Percentiles rank a stretch among this genome's conserved stretches.
phyloP scores from a whole-genome alignment of 257 asterid species.

The Solanum okadae region DNA sequence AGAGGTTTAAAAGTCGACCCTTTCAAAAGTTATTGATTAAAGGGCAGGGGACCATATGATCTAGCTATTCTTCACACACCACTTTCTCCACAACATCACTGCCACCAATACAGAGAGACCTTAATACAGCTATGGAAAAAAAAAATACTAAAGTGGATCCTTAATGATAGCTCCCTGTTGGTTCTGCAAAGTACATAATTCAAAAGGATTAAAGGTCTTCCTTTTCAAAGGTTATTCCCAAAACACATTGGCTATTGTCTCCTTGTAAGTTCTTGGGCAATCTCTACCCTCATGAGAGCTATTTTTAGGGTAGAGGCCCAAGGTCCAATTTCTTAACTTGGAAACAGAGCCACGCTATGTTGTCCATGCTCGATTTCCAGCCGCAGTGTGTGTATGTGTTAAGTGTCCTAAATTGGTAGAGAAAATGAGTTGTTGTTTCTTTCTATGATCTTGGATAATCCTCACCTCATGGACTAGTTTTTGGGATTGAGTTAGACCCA shows the following conservation, averaged over 20 bases:
- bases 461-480: neutral
- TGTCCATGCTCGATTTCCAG: neutral
- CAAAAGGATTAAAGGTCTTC: neutral
- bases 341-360: neutral
- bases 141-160: neutral
- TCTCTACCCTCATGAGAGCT: neutral
- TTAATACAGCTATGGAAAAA: neutral
- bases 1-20: neutral
- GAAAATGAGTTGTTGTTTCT: neutral
- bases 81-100: neutral
- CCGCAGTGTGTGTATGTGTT: neutral
- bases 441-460: neutral
- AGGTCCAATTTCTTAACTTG: neutral
- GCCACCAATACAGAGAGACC: neutral
- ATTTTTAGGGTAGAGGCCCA: neutral
- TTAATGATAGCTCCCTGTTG: neutral
- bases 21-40: neutral
- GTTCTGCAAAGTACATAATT: neutral
- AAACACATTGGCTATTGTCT: neutral
- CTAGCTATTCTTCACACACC: neutral
- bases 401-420: neutral
- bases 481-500: neutral
- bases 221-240: neutral
- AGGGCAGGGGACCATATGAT: neutral
- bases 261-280: neutral